Evolutionary conservation across 2,329 filamentous ascomycete genomes (phyloP), one percentile per base, ranked within the genome.

Genomic region (Trichoderma simmonsii): DNA sequence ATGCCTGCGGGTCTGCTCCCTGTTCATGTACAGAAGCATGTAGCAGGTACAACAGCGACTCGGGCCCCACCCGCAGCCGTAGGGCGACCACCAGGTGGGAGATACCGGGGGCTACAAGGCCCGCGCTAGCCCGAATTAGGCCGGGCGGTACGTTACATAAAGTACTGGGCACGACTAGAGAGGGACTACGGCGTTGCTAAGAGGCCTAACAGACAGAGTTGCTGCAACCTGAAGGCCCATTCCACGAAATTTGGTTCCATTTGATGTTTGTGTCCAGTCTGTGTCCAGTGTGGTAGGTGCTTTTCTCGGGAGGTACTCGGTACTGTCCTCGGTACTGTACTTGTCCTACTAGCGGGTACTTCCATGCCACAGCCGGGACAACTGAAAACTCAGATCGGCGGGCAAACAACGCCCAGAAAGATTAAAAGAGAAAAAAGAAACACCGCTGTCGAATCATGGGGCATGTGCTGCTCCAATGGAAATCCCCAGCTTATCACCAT

Each of bases 81-180:
- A 72, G 71, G 71, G 70, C 70, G 63, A 68, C 57, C 59, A 26
- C 63, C 34, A 39, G 64, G 57, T 68, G 64, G 48, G 64, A 72
- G 59, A 36, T 66, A 71, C 51, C 56, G 30, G 70, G 70, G 62
- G 70, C 70, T 43, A 28, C 64, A 66, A 32, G 69, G 69, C 69
- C 64, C 11, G 64, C 51, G 32, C 71, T 72, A 72, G 51, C 56
- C 71, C 32, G 24, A 63, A 69, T 15, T 51, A 57, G 71, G 32
- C 28, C 60, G 64, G 48, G 71, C 64, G 71, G 64, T 72, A 72
- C 71, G 71, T 72, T 72, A 72, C 71, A 71, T 71, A 64, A 71
- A 71, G 61, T 70, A 32, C 57, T 60, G 30, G 57, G 28, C 6
- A 60, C 57, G 18, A 18, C 18, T 43, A 24, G 34, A 30, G 24